phyloP scores from a whole-genome alignment of 805 yeast species.

The Zygotorulaspora chibaensis region DNA sequence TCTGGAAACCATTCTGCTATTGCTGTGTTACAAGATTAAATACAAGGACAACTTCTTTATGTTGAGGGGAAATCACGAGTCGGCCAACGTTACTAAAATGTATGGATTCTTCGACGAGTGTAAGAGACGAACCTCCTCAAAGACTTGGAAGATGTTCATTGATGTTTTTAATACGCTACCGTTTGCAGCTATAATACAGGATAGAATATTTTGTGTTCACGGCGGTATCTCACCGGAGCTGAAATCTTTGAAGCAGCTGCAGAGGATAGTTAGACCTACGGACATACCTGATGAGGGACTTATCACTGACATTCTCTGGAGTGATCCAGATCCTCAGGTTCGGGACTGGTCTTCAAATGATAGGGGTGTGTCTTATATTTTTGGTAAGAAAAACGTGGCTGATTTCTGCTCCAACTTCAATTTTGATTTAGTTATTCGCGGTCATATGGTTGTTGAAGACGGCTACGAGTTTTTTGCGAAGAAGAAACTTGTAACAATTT shows the following conservation, averaged over 20 bases:
- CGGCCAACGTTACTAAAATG: slow-evolving; percentile 93
- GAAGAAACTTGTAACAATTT: slow-evolving; percentile 70
- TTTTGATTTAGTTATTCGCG: slow-evolving; percentile 72
- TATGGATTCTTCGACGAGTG: slow-evolving; percentile 98
- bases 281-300: slow-evolving; percentile 79
- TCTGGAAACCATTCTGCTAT: slow-evolving; percentile 80
- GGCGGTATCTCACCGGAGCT: slow-evolving; percentile 79
- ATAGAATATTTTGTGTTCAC: slow-evolving; percentile 86
- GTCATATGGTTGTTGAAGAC: slow-evolving; percentile 88
- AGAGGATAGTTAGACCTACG: slow-evolving; percentile 67
- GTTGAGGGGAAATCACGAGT: slow-evolving; percentile 93
- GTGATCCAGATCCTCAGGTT: slow-evolving; percentile 62
- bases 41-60: slow-evolving; percentile 94
- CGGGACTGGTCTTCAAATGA: slow-evolving; percentile 72
- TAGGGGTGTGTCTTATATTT: slow-evolving; percentile 77
- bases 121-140: slow-evolving; percentile 83
- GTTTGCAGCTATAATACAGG: slow-evolving; percentile 90
- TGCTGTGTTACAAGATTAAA: slow-evolving; percentile 90
- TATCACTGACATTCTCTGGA: slow-evolving; percentile 75
- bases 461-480: slow-evolving; percentile 80
- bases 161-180: slow-evolving; percentile 96
- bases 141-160: slow-evolving; percentile 88
- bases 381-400: slow-evolving; percentile 64
- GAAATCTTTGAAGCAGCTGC: slow-evolving; percentile 56
- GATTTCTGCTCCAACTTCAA: slow-evolving; percentile 60